These are phyloP conservation scores for Mycena capillaripes DNA, from an alignment of 768 basidiomycete species.

Conservation along the genomic window DNA sequence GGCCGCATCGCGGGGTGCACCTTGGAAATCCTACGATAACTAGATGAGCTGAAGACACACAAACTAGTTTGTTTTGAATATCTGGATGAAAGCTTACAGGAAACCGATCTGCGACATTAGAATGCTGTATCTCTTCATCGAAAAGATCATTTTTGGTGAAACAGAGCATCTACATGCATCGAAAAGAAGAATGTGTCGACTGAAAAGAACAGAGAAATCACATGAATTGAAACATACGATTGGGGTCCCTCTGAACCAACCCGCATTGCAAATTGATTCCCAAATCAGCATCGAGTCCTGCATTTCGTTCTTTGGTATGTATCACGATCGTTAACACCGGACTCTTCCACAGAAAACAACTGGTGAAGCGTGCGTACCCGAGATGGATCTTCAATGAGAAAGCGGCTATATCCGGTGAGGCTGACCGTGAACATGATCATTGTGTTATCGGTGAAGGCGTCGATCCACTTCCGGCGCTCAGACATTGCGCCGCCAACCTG, in stretches of 20 bases:
- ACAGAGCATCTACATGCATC: constrained; percentile 82
- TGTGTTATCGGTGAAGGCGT: constrained; percentile 94
- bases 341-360: not conserved
- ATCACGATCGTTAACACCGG: too few species aligned
- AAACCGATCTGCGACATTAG: constrained; percentile 91
- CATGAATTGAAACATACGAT: constrained; percentile 68
- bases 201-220: not conserved
- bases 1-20: constrained; percentile 76
- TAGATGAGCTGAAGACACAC: not conserved
- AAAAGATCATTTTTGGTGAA: constrained; percentile 97
- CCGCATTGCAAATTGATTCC: constrained; percentile 97
- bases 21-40: constrained; percentile 83
- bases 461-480: constrained; percentile 94
- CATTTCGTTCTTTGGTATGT: too few species aligned
- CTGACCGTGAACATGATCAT: constrained; percentile 93
- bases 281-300: constrained; percentile 97
- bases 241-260: constrained; percentile 95
- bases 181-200: too few species aligned
- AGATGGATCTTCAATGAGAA: constrained; percentile 91
- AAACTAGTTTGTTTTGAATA: too few species aligned
- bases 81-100: constrained; percentile 59
- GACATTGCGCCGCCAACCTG: constrained; percentile 88
- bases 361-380: constrained; percentile 65
- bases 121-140: constrained; percentile 81
- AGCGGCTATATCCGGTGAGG: constrained; percentile 93